Evolutionary conservation across 2,329 filamentous ascomycete genomes (phyloP), one percentile per base, ranked within the genome.

Genomic region (Aspergillus neoniger): DNA sequence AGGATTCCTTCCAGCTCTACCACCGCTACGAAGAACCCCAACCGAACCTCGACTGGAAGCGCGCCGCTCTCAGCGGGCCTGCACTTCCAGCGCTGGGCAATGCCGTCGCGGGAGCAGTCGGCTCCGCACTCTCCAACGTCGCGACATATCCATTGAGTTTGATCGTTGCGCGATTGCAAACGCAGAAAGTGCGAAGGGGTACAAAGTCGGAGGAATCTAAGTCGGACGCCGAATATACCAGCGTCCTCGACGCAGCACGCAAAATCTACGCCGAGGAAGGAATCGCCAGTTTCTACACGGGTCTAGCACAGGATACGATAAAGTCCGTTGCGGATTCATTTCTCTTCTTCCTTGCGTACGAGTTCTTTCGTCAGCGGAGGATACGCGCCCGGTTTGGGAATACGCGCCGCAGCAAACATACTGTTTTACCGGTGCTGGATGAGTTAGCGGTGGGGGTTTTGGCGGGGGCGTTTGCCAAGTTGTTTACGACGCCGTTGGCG

Each of bases 281-380:
- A n/a, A 87, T 90, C 3, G 65, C 88, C 17, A 90, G 88, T 1
- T 88, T 96, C 65, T 96, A 90, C 71, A 83, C 81, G 23, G 89
- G 89, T 25, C 74, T 90, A 1, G 77, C 82, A 6, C 82, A 85
- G 38, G 88, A 91, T 70, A 85, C 88, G 10, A 82, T 80, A 69
- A 91, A 90, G 74, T 87, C 86, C 23, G 81, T 88, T 21, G 82
- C 86, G 30, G 91, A 95, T 78, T 91, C 89, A 59, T 94, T 95
- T 72, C 81, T 96, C 55, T 96, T 96, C 81, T 96, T 96, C 78
- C 83, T 94, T 17, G 88, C 91, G 60, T 96, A 96, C 77, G 90
- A 79, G 2, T 84, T 83, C 57, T 67, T 87, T 19, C 72, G 80
- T 17, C 72, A 78, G 55, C 68, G 71, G 21, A 76, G 84, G 44